Evolutionary conservation across 306 rosid genomes (phyloP).

Genomic region (Dalbergia oliveri): DNA sequence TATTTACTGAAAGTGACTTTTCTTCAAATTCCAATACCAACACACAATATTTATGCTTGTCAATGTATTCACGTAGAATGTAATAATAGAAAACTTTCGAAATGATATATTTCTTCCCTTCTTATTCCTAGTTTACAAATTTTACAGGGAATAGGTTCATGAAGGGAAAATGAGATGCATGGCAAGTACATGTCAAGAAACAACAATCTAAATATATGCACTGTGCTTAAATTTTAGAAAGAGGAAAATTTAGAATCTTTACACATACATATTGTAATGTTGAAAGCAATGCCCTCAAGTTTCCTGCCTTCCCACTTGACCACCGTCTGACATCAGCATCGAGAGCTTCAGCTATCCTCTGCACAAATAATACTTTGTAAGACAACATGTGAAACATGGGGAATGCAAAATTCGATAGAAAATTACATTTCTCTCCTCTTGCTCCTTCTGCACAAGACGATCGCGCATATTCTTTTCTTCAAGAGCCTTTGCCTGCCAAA

Average conservation of each 20-base stretch:
- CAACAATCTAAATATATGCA: slow-evolving; percentile 38
- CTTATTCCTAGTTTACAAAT: not conserved
- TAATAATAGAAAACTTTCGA: not conserved
- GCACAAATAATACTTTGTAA: slow-evolving; percentile 53
- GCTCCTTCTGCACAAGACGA: slow-evolving; percentile 80
- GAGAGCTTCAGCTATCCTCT: slow-evolving; percentile 88
- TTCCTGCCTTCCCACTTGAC: slow-evolving; percentile 95
- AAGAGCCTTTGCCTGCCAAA: slow-evolving; percentile 86
- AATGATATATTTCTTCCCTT: not conserved
- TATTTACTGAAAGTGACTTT: slow-evolving; percentile 16
- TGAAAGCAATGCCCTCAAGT: slow-evolving; percentile 94
- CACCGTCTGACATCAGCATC: slow-evolving; percentile 94
- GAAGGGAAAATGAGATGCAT: not conserved
- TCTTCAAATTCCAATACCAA: not conserved
- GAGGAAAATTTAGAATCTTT: slow-evolving; percentile 33
- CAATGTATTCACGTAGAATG: not conserved
- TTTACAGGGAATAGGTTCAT: slow-evolving; percentile 3
- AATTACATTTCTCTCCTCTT: slow-evolving; percentile 87
- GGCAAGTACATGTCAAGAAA: slow-evolving; percentile 30
- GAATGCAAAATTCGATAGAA: slow-evolving; percentile 28
- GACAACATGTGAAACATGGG: slow-evolving; percentile 29
- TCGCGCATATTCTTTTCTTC: slow-evolving; percentile 92
- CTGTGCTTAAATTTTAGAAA: slow-evolving; percentile 16
- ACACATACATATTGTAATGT: slow-evolving; percentile 89
- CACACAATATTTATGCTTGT: slow-evolving; percentile 16